Evolutionary conservation across 1,139 yeast genomes (phyloP).

Genomic region (Diutina rugosa): DNA sequence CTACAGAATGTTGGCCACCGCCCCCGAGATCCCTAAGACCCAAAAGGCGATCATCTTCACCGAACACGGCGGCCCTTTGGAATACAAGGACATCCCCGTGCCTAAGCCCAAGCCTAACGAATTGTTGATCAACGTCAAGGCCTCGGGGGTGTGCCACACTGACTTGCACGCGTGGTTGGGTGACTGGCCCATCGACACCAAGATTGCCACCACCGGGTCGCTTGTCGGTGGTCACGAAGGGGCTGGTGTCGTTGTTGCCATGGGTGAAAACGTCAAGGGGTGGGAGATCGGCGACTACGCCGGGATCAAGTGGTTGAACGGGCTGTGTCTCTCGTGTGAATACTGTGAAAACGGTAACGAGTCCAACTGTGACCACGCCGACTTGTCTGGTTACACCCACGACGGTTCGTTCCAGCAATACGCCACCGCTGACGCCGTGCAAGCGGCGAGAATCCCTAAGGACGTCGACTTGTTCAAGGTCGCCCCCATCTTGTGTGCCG

Average conservation of each 20-base stretch:
- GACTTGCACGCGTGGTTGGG: slow-evolving; percentile 10
- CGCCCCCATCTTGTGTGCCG: slow-evolving; percentile 10
- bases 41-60: slow-evolving; percentile 9
- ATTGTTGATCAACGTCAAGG: slow-evolving; percentile 9
- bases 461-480: slow-evolving; percentile 8
- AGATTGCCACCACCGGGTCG: slow-evolving; percentile 5
- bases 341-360: slow-evolving; percentile 8
- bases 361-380: slow-evolving; percentile 9
- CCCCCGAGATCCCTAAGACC: slow-evolving; percentile 5
- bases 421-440: slow-evolving; percentile 9
- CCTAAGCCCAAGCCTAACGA: slow-evolving; percentile 8
- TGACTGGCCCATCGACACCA: slow-evolving; percentile 8
- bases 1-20: background rate
- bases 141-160: slow-evolving; percentile 9
- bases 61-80: slow-evolving; percentile 9
- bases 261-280: slow-evolving; percentile 8
- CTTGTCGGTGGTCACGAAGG: slow-evolving; percentile 10
- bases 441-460: slow-evolving; percentile 8
- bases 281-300: slow-evolving; percentile 10
- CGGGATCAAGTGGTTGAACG: slow-evolving; percentile 10
- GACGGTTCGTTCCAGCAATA: slow-evolving; percentile 10
- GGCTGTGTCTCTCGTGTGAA: slow-evolving; percentile 8
- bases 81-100: slow-evolving; percentile 8
- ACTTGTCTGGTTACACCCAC: slow-evolving; percentile 10
- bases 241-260: slow-evolving; percentile 9